Evolutionary conservation across 768 basidiomycete species (phyloP).

Genomic region (Lanmaoa rubissima): DNA sequence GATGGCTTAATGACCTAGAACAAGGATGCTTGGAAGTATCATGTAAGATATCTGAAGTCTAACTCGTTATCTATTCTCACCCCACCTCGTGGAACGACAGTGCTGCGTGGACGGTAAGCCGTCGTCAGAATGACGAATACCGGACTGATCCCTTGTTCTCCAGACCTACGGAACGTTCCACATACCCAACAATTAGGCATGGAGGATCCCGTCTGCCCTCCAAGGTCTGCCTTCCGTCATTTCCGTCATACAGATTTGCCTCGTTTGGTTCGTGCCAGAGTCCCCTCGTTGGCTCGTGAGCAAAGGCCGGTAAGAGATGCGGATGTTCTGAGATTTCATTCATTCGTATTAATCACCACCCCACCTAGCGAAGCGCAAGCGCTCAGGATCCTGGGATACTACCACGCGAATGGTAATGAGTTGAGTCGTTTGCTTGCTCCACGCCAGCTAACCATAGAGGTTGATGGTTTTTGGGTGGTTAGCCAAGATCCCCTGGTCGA

Average conservation of each 20-base stretch:
- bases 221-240: constrained; percentile 12
- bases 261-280: constrained; percentile 35
- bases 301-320: constrained; percentile 27
- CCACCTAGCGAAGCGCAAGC: constrained; percentile 33
- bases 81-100: constrained; percentile 22
- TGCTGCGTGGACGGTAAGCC: constrained; percentile 59
- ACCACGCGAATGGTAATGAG: constrained; percentile 42
- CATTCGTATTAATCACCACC: not conserved
- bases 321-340: not conserved
- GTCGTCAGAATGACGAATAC: not conserved
- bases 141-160: not conserved
- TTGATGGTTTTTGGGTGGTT: not conserved
- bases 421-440: not conserved
- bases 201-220: constrained; percentile 18
- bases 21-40: constrained; percentile 32
- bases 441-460: not conserved
- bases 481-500: constrained; percentile 33
- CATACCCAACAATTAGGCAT: constrained; percentile 13
- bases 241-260: constrained; percentile 7
- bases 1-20: not conserved
- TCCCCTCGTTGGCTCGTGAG: constrained; percentile 31
- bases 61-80: too few species aligned
- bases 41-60: constrained; percentile 21
- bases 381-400: constrained; percentile 37
- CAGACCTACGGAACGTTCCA: constrained; percentile 21